These are phyloP conservation scores for Schizochytrium sp. DNA, from an alignment of 108 stramenopile genomes.

Conservation along the genomic window DNA sequence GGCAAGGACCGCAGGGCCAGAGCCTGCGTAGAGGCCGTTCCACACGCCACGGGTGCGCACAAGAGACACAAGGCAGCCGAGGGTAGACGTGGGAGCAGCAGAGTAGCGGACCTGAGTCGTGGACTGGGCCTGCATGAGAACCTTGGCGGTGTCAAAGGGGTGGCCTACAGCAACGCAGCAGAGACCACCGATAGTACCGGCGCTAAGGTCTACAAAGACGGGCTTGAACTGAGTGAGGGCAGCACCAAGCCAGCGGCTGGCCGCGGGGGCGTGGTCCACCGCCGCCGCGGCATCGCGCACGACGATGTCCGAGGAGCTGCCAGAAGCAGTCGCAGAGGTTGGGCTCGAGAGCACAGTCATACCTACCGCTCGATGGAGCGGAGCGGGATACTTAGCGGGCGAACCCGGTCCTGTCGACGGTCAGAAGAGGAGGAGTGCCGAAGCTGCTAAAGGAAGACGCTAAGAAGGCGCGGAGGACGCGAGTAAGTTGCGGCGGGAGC, in stretches of 20 bases:
- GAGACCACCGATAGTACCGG: slow-evolving; percentile 58
- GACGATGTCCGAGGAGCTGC: too few relatives aligned
- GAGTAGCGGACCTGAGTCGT: not conserved
- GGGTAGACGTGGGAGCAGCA: not conserved
- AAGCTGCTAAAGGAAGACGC: too few relatives aligned
- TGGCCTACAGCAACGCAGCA: slow-evolving; percentile 49
- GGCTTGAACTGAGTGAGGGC: not conserved
- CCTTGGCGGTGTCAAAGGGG: slow-evolving; percentile 62
- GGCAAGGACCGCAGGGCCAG: slow-evolving; percentile 17
- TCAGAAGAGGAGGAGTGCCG: too few relatives aligned
- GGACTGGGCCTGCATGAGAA: slow-evolving; percentile 53
- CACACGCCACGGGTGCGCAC: slow-evolving; percentile 9
- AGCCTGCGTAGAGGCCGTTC: slow-evolving; percentile 10
- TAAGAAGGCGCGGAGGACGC: too few relatives aligned
- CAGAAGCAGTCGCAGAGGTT: too few relatives aligned
- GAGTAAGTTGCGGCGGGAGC: too few relatives aligned
- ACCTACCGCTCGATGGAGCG: too few relatives aligned
- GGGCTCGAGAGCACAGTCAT: too few relatives aligned
- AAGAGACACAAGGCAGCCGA: slow-evolving; percentile 25
- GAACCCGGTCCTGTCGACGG: too few relatives aligned
- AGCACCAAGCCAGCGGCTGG: not conserved
- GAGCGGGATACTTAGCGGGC: too few relatives aligned
- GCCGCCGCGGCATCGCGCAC: too few relatives aligned
- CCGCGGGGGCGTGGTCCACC: not conserved
- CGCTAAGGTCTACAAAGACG: slow-evolving; percentile 35